Conservation (phyloP, 345 rosid species). For the Syzygium aqueum region DNA sequence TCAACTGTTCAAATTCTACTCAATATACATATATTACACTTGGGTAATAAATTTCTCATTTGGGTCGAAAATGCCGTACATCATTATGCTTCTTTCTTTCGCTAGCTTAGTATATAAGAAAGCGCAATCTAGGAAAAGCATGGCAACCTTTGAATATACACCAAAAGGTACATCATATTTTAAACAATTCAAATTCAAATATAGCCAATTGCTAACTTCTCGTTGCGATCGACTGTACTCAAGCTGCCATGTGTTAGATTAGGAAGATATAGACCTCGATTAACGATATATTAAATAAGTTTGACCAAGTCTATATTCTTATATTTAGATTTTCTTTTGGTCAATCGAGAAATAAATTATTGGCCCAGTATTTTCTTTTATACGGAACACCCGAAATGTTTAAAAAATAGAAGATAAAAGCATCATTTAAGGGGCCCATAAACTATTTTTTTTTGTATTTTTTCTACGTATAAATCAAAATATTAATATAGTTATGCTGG, state of each 20-base stretch:
- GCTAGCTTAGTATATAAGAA: not conserved
- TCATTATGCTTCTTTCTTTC: not conserved
- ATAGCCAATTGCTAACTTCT: not conserved
- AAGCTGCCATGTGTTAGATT: not conserved
- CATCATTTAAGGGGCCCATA: not conserved
- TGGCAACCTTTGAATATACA: not conserved
- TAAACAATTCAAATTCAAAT: not conserved
- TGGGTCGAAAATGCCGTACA: accelerated
- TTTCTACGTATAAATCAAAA: not conserved
- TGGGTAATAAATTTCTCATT: not conserved
- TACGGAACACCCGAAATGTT: not conserved
- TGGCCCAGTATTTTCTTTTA: not conserved
- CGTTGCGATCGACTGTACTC: not conserved
- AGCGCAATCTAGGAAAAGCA: not conserved
- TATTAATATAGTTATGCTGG: not conserved
- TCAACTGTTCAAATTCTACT: not conserved
- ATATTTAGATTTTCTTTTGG: not conserved
- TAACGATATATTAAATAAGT: not conserved
- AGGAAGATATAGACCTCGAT: not conserved
- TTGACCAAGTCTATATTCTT: not conserved
- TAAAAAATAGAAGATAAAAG: not conserved
- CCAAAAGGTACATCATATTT: not conserved
- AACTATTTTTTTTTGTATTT: not conserved
- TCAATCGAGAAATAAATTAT: not conserved
- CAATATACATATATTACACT: not conserved